A percentile compares a stretch with the other conserved stretches of the same genome.
Conservation (phyloP, 108 stramenopile species). For the Nitzschia sp. region DNA sequence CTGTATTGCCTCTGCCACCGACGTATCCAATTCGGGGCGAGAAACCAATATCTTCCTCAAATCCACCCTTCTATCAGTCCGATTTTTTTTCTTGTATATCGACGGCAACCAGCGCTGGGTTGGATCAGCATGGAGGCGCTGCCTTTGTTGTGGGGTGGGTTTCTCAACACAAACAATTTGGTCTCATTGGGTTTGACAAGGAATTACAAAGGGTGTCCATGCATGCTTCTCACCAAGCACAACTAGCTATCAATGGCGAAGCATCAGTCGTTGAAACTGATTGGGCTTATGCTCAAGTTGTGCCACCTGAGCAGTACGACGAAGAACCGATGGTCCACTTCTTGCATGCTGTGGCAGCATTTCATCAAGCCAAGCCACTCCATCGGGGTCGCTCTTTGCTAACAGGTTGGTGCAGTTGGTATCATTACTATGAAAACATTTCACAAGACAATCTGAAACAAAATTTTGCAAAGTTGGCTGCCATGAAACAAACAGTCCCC, state of each 20-base stretch:
- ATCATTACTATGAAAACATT: constrained; percentile 90
- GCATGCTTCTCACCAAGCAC: constrained; percentile 70
- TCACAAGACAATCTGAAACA: constrained; percentile 62
- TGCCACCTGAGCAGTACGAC: constrained; percentile 70
- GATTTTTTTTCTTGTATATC: constrained; percentile 83
- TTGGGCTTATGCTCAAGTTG: constrained; percentile 82
- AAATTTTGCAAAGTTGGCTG: constrained; percentile 70
- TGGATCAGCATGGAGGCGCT: constrained; percentile 85
- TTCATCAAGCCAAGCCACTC: constrained; percentile 74
- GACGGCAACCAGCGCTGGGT: constrained; percentile 32
- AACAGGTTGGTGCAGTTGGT: constrained; percentile 93
- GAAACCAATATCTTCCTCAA: background rate
- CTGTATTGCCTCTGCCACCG: constrained; percentile 14
- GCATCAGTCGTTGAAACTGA: constrained; percentile 41
- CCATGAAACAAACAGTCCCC: constrained; percentile 54
- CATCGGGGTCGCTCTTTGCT: constrained; percentile 63
- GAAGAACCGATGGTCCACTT: constrained; percentile 89
- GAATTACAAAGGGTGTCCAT: constrained; percentile 52
- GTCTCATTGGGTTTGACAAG: constrained; percentile 65
- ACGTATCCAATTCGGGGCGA: background rate
- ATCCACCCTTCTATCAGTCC: constrained; percentile 60
- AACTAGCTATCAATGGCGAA: constrained; percentile 21
- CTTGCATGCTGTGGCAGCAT: constrained; percentile 68
- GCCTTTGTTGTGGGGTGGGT: constrained; percentile 85
- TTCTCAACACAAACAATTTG: constrained; percentile 81